Evolutionary conservation across 805 yeast genomes (phyloP).

Genomic region (Candida maesae): DNA sequence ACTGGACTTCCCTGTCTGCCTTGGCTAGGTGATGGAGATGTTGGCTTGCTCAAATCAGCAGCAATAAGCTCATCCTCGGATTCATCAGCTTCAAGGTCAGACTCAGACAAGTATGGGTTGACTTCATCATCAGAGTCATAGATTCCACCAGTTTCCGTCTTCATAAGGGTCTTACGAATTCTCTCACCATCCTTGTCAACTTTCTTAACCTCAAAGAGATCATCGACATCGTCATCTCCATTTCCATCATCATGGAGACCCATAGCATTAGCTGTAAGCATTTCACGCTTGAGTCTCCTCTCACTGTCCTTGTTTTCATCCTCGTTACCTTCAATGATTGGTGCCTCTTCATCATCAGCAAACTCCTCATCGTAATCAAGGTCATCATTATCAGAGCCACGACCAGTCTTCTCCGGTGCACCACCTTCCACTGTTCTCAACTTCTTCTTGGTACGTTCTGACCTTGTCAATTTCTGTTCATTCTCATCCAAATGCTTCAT

Average conservation of each 20-base stretch:
- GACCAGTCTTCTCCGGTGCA: slow-evolving; percentile 34
- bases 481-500: slow-evolving; percentile 83
- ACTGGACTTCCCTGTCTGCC: slow-evolving; percentile 22
- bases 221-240: slow-evolving; percentile 61
- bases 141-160: slow-evolving; percentile 75
- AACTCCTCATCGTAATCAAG: slow-evolving; percentile 95
- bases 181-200: slow-evolving; percentile 90
- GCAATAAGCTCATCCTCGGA: slow-evolving; percentile 41
- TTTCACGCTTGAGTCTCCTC: slow-evolving; percentile 74
- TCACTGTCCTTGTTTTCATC: slow-evolving; percentile 92
- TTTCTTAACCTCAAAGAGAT: slow-evolving; percentile 66
- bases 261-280: slow-evolving; percentile 77
- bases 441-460: slow-evolving; percentile 43
- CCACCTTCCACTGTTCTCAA: slow-evolving; percentile 44
- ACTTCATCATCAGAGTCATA: slow-evolving; percentile 82
- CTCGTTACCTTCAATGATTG: slow-evolving; percentile 92
- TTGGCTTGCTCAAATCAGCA: slow-evolving; percentile 30
- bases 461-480: slow-evolving; percentile 47
- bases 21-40: slow-evolving; percentile 17
- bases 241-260: slow-evolving; percentile 55
- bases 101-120: slow-evolving; percentile 77
- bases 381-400: slow-evolving; percentile 84
- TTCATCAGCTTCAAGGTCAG: slow-evolving; percentile 50
- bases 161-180: slow-evolving; percentile 75
- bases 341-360: slow-evolving; percentile 98